Evolutionary conservation across 2,329 filamentous ascomycete species (phyloP).

Genomic region (Neurospora sp.): DNA sequence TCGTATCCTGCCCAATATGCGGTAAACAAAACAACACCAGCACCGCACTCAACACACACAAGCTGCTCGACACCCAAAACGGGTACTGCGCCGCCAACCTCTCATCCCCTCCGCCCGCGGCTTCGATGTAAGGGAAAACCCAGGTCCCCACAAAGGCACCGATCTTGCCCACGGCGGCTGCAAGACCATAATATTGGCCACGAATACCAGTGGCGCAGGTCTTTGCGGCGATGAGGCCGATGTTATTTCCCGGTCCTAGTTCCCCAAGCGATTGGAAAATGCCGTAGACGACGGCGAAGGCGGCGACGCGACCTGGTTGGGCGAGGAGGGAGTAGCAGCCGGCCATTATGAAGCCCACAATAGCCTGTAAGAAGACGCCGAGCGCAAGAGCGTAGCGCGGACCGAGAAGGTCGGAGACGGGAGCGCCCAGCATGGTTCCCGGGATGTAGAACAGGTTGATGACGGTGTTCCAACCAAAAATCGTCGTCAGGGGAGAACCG

Average conservation of each 20-base stretch:
- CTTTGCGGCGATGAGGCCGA: conserved; percentile 78
- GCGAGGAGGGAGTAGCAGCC: conserved; percentile 66
- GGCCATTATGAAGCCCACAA: conserved; percentile 84
- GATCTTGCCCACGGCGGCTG: conserved; percentile 65
- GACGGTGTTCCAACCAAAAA: conserved; percentile 82
- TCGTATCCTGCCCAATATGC: conserved; percentile 75
- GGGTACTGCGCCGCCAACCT: conserved; percentile 63
- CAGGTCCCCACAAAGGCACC: conserved; percentile 81
- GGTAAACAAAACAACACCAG: conserved; percentile 61
- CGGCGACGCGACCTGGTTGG: conserved; percentile 55
- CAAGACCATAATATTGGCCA: conserved; percentile 64
- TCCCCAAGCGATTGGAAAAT: conserved; percentile 72
- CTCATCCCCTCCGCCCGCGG: conserved; percentile 43
- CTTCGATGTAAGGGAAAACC: conserved; percentile 65
- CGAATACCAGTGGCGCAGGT: conserved; percentile 82
- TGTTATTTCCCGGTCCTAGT: conserved; percentile 83
- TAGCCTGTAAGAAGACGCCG: conserved; percentile 62
- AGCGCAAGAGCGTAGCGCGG: conserved; percentile 64
- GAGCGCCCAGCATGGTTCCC: conserved; percentile 68
- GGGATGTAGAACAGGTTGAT: conserved; percentile 86
- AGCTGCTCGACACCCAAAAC: conserved; percentile 71
- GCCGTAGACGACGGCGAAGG: conserved; percentile 70
- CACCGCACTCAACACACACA: conserved; percentile 67
- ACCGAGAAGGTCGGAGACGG: conserved; percentile 68
- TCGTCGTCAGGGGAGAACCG: conserved; percentile 55